phyloP scores from a whole-genome alignment of 768 basidiomycete genomes.

The Naematelia aurantialba region DNA sequence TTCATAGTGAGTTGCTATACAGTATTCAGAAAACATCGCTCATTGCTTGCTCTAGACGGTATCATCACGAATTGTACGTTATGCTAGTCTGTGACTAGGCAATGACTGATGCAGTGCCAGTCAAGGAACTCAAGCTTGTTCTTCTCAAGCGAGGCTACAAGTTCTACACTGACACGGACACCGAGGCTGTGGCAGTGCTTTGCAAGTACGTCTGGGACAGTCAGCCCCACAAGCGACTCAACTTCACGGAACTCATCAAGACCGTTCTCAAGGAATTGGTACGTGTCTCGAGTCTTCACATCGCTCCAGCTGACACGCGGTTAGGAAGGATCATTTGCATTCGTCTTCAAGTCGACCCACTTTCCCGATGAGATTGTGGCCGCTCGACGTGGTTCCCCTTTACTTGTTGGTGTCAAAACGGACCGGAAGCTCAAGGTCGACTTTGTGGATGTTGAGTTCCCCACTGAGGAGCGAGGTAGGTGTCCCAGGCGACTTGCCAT shows the following conservation, averaged over 20 bases:
- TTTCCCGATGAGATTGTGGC: conserved; percentile 95
- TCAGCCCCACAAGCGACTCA: conserved; percentile 75
- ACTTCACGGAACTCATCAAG: conserved; percentile 90
- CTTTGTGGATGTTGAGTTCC: conserved; percentile 96
- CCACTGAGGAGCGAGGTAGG: conserved; percentile 57
- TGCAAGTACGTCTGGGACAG: conserved; percentile 95
- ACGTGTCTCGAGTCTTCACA: conserved; percentile 17
- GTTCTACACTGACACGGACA: conserved; percentile 94
- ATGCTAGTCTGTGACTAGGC: background rate
- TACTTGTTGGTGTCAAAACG: conserved; percentile 97
- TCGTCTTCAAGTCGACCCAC: conserved; percentile 95
- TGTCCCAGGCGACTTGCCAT: background rate
- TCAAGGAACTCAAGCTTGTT: conserved; percentile 77
- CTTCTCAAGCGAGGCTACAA: conserved; percentile 92
- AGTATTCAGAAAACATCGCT: conserved; percentile 2
- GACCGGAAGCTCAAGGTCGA: conserved; percentile 99
- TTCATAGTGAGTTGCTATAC: conserved; percentile 61
- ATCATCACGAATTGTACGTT: conserved; percentile 84
- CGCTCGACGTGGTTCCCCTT: conserved; percentile 92
- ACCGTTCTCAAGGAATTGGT: conserved; percentile 88
- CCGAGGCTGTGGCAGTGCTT: conserved; percentile 94
- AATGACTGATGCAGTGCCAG: conserved; percentile 22
- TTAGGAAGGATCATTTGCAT: conserved; percentile 92
- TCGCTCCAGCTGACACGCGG: conserved; percentile 2
- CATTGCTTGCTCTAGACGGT: conserved; percentile 57